Evolutionary conservation across 1,284 basidiomycete genomes (phyloP).

Genomic region (Tilletia caries): DNA sequence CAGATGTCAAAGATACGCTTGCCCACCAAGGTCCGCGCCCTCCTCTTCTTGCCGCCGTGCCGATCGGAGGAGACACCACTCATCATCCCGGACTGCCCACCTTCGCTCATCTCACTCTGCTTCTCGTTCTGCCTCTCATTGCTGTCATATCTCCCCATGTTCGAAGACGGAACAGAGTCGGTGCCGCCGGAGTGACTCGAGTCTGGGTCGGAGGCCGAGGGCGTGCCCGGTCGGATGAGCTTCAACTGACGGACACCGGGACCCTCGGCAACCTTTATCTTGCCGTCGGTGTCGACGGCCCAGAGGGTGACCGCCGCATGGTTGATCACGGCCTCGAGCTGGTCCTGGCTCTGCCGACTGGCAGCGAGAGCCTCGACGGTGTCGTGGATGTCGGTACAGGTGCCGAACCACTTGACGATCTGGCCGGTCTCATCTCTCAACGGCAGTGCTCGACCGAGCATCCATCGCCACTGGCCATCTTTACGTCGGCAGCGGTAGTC

Average conservation of each 20-base stretch:
- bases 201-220: slow-evolving; percentile 35
- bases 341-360: slow-evolving; percentile 39
- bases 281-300: slow-evolving; percentile 41
- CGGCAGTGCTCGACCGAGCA: slow-evolving; percentile 49
- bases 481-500: slow-evolving; percentile 49
- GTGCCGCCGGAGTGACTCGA: slow-evolving; percentile 19
- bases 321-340: slow-evolving; percentile 47
- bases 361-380: slow-evolving; percentile 45
- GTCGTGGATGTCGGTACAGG: slow-evolving; percentile 48
- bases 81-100: slow-evolving; percentile 23
- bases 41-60: not conserved
- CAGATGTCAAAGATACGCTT: slow-evolving; percentile 42
- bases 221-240: slow-evolving; percentile 37
- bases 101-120: slow-evolving; percentile 36
- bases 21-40: slow-evolving; percentile 35
- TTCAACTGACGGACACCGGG: slow-evolving; percentile 44
- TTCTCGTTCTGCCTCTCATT: slow-evolving; percentile 28
- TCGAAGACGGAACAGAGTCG: slow-evolving; percentile 24
- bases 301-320: slow-evolving; percentile 49
- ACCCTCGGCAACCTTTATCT: slow-evolving; percentile 45
- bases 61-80: slow-evolving; percentile 7
- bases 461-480: slow-evolving; percentile 50
- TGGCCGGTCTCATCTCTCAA: slow-evolving; percentile 40
- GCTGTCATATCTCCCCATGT: slow-evolving; percentile 14
- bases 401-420: slow-evolving; percentile 53